phyloP scores from a whole-genome alignment of 495 filamentous ascomycete species.

The Clohesyomyces aquaticus region DNA sequence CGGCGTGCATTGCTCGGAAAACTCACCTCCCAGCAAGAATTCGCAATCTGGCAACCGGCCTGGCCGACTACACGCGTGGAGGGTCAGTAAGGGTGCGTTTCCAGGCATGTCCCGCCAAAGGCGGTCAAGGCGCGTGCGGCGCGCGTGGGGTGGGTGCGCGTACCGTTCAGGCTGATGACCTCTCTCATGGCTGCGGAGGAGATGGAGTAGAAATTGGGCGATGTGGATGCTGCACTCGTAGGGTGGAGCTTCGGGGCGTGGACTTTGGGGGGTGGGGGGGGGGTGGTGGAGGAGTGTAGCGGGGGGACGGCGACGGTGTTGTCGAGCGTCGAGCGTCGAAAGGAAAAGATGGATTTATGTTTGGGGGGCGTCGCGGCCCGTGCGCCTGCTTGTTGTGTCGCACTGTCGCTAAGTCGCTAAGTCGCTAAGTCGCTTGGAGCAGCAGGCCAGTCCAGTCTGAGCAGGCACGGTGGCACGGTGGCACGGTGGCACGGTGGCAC shows the following conservation, averaged over 20 bases:
- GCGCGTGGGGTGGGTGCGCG: conserved; percentile 44
- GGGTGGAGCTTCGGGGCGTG: conserved; percentile 3
- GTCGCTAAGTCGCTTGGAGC: too few relatives aligned
- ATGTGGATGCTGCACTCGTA: conserved; percentile 10
- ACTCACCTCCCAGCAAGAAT: conserved; percentile 99
- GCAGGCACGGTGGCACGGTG: too few relatives aligned
- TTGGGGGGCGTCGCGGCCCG: too few relatives aligned
- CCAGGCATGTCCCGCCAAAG: conserved; percentile 20
- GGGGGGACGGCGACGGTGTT: too few relatives aligned
- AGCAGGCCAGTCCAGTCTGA: too few relatives aligned
- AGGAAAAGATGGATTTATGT: too few relatives aligned
- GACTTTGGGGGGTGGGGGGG: conserved; percentile 36
- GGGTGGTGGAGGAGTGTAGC: conserved; percentile 33
- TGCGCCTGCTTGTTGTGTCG: too few relatives aligned
- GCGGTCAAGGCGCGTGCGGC: conserved; percentile 47
- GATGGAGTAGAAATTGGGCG: conserved; percentile 31
- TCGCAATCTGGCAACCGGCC: conserved; percentile 99
- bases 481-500: neutral
- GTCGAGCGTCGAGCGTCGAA: too few relatives aligned
- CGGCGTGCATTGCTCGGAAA: neutral
- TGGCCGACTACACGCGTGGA: conserved; percentile 79
- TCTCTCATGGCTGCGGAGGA: conserved; percentile 75
- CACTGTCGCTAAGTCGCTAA: too few relatives aligned
- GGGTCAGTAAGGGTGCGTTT: conserved; percentile 38
- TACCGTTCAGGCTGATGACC: conserved; percentile 99